These are phyloP conservation scores for Myxozyma melibiosi DNA, from an alignment of 805 yeast genomes.

Conservation along the genomic window DNA sequence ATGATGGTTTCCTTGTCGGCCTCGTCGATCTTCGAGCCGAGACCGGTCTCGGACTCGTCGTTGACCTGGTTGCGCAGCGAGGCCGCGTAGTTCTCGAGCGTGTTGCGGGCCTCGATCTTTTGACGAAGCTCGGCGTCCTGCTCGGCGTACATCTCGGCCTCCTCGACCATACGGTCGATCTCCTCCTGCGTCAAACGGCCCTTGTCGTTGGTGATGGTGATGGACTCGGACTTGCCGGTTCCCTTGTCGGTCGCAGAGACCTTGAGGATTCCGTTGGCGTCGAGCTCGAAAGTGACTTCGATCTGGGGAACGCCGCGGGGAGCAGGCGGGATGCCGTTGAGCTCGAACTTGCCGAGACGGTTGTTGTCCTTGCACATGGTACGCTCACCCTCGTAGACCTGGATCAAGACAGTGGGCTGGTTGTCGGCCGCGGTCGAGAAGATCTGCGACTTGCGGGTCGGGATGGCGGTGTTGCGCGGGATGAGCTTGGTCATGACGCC, in stretches of 20 bases:
- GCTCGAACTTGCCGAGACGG: slow-evolving; percentile 94
- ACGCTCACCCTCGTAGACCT: slow-evolving; percentile 98
- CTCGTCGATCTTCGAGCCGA: slow-evolving; percentile 79
- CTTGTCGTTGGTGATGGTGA: slow-evolving; percentile 97
- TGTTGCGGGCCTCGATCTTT: slow-evolving; percentile 86
- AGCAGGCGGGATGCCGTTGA: slow-evolving; percentile 95
- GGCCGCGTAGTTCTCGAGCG: slow-evolving; percentile 85
- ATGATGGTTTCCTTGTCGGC: slow-evolving; percentile 87
- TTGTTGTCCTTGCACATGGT: slow-evolving; percentile 94
- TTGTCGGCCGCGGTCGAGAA: slow-evolving; percentile 97
- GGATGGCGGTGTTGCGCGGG: slow-evolving; percentile 97
- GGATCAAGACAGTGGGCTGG: slow-evolving; percentile 98
- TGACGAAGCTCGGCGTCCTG: slow-evolving; percentile 83
- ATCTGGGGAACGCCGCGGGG: slow-evolving; percentile 99
- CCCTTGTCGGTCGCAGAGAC: slow-evolving; percentile 97
- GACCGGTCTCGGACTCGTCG: slow-evolving; percentile 54
- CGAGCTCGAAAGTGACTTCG: slow-evolving; percentile 95
- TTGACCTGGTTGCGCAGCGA: slow-evolving; percentile 70
- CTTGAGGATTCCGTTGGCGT: slow-evolving; percentile 96
- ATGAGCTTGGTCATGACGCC: slow-evolving; percentile 98
- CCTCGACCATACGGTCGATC: slow-evolving; percentile 96
- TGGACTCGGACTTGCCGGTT: slow-evolving; percentile 95
- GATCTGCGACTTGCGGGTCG: slow-evolving; percentile 95
- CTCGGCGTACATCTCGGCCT: slow-evolving; percentile 92
- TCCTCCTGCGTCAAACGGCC: slow-evolving; percentile 98